Conservation (phyloP, 768 basidiomycete species). For the Mycena filopes region DNA sequence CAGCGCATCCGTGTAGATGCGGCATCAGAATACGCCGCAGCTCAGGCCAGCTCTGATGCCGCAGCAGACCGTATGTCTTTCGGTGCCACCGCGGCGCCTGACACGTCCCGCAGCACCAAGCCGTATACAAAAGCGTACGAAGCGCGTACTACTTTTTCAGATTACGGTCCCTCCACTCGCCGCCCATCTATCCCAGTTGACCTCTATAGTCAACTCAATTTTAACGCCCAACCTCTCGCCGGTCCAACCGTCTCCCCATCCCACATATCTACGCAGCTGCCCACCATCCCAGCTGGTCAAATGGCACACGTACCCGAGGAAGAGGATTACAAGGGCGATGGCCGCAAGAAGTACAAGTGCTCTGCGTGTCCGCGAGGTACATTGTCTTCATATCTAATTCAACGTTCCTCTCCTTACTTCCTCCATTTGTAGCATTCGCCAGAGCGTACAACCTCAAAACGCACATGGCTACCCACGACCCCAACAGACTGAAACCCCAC, state of each 20-base stretch:
- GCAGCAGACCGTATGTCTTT: constrained; percentile 69
- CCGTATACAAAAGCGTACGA: constrained; percentile 48
- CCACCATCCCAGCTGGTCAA: constrained; percentile 56
- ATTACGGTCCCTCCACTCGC: constrained; percentile 68
- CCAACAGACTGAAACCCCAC: constrained; percentile 89
- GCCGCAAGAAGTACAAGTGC: constrained; percentile 85
- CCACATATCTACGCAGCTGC: constrained; percentile 62
- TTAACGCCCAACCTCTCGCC: constrained; percentile 50
- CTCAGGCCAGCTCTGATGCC: constrained; percentile 53
- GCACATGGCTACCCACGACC: constrained; percentile 94
- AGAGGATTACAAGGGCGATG: constrained; percentile 63
- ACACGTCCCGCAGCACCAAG: constrained; percentile 42
- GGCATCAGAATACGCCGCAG: constrained; percentile 62
- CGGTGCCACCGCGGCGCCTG: constrained; percentile 56
- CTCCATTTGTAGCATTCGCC: constrained; percentile 74
- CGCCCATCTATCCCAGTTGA: constrained; percentile 56
- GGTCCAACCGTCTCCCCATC: constrained; percentile 67
- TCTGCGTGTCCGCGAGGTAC: constrained; percentile 77
- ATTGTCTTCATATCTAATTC: constrained; percentile 23
- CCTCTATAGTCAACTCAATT: constrained; percentile 63
- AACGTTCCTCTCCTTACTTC: constrained; percentile 21
- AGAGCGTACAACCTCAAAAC: constrained; percentile 96
- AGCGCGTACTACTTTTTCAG: constrained; percentile 69
- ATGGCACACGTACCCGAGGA: constrained; percentile 51
- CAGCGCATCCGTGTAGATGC: constrained; percentile 65